Percentiles rank a stretch among this genome's conserved stretches.
Conservation (phyloP, 1,139 yeast genomes). For the Yamadazyma atlantica region DNA sequence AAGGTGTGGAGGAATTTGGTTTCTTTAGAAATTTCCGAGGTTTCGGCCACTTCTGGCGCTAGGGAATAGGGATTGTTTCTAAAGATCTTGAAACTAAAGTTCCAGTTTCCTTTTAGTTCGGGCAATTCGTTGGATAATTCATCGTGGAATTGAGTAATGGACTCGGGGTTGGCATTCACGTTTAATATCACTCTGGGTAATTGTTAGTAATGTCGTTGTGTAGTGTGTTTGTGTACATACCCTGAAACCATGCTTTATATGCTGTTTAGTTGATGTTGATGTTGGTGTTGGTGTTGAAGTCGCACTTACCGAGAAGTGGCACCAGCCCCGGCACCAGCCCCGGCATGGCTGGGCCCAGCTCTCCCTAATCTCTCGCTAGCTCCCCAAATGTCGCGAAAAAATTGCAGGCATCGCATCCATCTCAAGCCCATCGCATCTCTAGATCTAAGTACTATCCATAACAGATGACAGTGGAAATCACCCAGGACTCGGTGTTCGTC, state of each 20-base stretch:
- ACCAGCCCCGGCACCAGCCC: no score
- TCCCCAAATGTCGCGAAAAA: no score
- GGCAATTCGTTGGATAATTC: conserved; percentile 65
- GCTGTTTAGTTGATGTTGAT: neutral
- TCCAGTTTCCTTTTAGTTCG: conserved; percentile 59
- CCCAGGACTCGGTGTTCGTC: conserved; percentile 60
- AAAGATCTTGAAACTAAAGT: conserved; percentile 61
- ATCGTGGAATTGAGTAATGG: conserved; percentile 67
- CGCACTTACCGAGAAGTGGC: no score
- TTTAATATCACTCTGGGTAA: conserved; percentile 49
- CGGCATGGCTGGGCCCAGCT: no score
- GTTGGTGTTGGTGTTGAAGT: no score
- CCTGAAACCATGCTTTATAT: conserved; percentile 15
- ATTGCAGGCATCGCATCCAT: no score
- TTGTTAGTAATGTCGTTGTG: conserved; percentile 10
- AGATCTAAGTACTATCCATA: no score
- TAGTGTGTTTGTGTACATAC: conserved; percentile 14
- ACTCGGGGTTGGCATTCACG: conserved; percentile 59
- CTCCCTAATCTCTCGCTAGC: no score
- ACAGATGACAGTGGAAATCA: conserved; percentile 3
- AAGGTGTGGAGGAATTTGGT: conserved; percentile 57
- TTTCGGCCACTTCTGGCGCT: conserved; percentile 36
- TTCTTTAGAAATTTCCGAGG: conserved; percentile 33
- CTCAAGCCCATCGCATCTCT: neutral
- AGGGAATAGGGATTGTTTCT: conserved; percentile 57